Base-by-base conservation (phyloP, 495 filamentous ascomycete genomes). In the Penicillium chermesinum region DNA sequence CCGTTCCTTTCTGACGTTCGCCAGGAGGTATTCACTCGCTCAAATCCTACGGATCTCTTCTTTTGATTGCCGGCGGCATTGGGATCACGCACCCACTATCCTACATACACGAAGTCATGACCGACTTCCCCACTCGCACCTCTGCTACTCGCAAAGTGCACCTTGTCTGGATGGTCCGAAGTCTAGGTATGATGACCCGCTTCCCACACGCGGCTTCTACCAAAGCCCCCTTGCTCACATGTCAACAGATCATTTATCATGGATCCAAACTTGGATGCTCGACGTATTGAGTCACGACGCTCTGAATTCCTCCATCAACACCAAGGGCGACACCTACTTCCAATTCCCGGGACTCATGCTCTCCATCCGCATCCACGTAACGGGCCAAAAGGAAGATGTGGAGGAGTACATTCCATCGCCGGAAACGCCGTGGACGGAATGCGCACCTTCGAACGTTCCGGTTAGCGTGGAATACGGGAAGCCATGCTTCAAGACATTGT, bases 11-110 rank as follows among this genome's bases (percentile, higher is more conserved):
- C 34, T 46, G 27, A 38, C 27, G 25, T 4, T 30, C 12, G 32
- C 4, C 25, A 72, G 69, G 67, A n/a, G 76, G 76, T 5, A 65
- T 78, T 36, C 67, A 80, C 39, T 65, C 64, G 2, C 67, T 81
- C 17, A 50, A 63, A 18, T 76, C 73, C 0, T 82, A 80, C 53
- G 78, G 79, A 21, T 79, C 75, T 7, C 66, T 78, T 16, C 44
- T 82, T 0, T 57, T 82, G 40, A 71, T 82, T 54, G 79, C 78
- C 9, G 78, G 75, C 1, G 79, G 79, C 27, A 78, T 82, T 48
- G 79, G 79, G 12, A 81, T 82, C 50, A 82, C 79, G 7, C 78
- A 82, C 54, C 72, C 77, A 38, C 72, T 80, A 58, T 72, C 70
- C 10, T 78, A 79, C 54, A 35, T 81, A 25, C 71, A 73, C 45